A percentile compares a stretch with the other conserved stretches of the same genome.
These are phyloP conservation scores for Candida chauliodis DNA, from an alignment of 805 yeast genomes.

Conservation along the genomic window DNA sequence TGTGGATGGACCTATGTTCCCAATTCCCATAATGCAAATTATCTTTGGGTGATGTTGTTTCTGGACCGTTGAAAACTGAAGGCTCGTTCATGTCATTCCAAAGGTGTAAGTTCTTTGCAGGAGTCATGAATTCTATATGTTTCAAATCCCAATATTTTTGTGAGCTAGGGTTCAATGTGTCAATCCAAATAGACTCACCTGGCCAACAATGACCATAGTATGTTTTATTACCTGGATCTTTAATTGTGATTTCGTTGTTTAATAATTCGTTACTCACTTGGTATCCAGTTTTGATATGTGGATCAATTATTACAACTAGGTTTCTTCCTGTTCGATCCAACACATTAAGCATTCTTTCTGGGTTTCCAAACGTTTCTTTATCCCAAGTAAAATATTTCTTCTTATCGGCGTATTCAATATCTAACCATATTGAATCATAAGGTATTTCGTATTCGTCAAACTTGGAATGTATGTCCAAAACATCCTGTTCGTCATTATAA, in stretches of 20 bases:
- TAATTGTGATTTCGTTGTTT: slow-evolving; percentile 43
- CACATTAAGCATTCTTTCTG: slow-evolving; percentile 59
- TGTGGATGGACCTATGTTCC: slow-evolving; percentile 93
- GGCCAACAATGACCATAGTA: slow-evolving; percentile 97
- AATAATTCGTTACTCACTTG: slow-evolving; percentile 53
- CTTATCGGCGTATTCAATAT: slow-evolving; percentile 83
- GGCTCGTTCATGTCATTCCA: slow-evolving; percentile 99
- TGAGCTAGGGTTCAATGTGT: slow-evolving; percentile 61
- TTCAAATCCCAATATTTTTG: slow-evolving; percentile 43
- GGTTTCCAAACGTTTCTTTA: slow-evolving; percentile 66
- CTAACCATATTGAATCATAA: slow-evolving; percentile 91
- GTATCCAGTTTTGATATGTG: slow-evolving; percentile 79
- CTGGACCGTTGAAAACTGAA: slow-evolving; percentile 92
- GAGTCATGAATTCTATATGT: slow-evolving; percentile 27
- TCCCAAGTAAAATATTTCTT: slow-evolving; percentile 95
- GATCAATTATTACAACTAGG: slow-evolving; percentile 83
- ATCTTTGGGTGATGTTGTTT: slow-evolving; percentile 85
- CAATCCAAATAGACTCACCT: slow-evolving; percentile 93
- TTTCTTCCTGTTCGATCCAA: slow-evolving; percentile 74
- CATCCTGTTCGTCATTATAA: slow-evolving; percentile 84
- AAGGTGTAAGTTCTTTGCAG: slow-evolving; percentile 65
- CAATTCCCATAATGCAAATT: slow-evolving; percentile 70
- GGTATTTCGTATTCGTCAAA: slow-evolving; percentile 79
- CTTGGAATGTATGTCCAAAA: slow-evolving; percentile 60
- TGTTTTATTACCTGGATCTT: slow-evolving; percentile 42